These are phyloP conservation scores for Nicotiana tabacum DNA, from an alignment of 257 asterid genomes.

Conservation along the genomic window DNA sequence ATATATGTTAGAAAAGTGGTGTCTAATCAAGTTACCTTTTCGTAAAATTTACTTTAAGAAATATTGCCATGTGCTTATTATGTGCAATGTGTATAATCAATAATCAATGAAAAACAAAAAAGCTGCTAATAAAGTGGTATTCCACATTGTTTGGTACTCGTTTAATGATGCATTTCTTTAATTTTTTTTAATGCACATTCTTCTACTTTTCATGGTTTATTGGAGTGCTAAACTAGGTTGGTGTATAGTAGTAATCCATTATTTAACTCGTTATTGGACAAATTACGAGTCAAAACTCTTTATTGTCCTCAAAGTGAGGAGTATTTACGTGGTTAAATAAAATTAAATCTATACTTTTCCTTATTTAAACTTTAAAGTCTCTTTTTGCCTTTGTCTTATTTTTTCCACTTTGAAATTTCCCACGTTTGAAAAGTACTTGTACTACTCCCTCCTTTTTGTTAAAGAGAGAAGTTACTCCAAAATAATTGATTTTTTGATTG, in stretches of 20 bases:
- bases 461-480: not conserved
- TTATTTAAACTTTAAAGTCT: not conserved
- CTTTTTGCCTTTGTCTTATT: not conserved
- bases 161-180: not conserved
- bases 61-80: not conserved
- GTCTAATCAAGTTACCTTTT: not conserved
- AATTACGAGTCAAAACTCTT: not conserved
- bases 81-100: not conserved
- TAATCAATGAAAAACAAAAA: not conserved
- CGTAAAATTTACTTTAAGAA: not conserved
- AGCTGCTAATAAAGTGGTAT: not conserved
- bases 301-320: constrained; percentile 3
- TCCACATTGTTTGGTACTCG: not conserved
- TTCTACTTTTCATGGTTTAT: not conserved
- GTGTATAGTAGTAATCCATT: not conserved
- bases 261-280: not conserved
- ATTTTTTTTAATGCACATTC: not conserved
- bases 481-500: no score
- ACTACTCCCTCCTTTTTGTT: not conserved
- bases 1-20: not conserved
- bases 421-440: not conserved
- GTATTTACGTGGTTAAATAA: not conserved
- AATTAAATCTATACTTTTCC: not conserved
- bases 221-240: not conserved
- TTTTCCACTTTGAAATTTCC: not conserved